Evolutionary conservation across 768 basidiomycete genomes (phyloP), one percentile per base, ranked within the genome.

Genomic region (Tylopilus sp.): DNA sequence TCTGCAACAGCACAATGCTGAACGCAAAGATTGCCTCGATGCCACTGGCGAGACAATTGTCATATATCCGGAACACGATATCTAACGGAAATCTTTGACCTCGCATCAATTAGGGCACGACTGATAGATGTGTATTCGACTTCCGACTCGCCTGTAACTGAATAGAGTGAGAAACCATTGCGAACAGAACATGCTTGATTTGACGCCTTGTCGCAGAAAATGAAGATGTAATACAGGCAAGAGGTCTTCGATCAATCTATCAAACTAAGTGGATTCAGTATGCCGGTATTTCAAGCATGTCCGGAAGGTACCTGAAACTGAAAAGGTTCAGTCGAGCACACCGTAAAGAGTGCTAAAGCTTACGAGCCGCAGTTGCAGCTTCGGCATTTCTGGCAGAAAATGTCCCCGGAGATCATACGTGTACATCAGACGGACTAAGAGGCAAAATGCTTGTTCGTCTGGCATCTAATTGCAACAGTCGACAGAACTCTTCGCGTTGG

Each of bases 351-450:
- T 21, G 26, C 25, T 48, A 36, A 22, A 24, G 67, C 84, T 73
- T 66, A 90, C 89, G 55, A 99, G 79, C 21, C 96, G 91, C 38
- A 94, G 74, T 67, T 98, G 97, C 6, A 99, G 70, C 60, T 93
- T 96, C 1, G 97, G 97, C 97, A 99, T 99, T 64, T 99, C 96
- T 4, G 97, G 95, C n/a, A 98, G 77, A 72, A 94, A 99, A 72
- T 98, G 96, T 1, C 93, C 93, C 40, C 96, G 85, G 3, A 98
- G 78, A 69, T 96, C 95, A 66, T 99, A 98, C 1, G 95, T 89
- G 54, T 97, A 79, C 97, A 98, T 98, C 16, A 99, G 72, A 48
- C 97, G 79, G 26, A 98, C 94, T 11, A 98, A 80, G 12, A 98
- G 82, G 58, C 89, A 96, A 70, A 99, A 99, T 0, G 96, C 96